Conservation (phyloP, 345 rosid species). For the Eucalyptus lansdowneana region DNA sequence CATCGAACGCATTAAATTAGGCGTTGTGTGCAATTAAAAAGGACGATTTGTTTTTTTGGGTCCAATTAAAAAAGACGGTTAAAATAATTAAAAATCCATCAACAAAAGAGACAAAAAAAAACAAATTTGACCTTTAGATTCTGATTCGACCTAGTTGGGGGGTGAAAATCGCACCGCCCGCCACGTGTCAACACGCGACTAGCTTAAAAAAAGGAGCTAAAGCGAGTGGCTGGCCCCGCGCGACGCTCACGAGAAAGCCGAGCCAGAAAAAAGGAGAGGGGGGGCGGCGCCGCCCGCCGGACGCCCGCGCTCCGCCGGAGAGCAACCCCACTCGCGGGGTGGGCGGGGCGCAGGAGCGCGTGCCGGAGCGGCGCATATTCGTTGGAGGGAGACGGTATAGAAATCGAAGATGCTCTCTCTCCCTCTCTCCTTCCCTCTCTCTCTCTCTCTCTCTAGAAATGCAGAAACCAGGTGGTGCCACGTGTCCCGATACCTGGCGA, state of each 20-base stretch:
- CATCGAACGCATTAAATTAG: not conserved
- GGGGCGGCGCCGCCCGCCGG: not conserved
- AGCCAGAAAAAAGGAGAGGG: not conserved
- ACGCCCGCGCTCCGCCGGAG: not conserved
- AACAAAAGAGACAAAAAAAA: not conserved
- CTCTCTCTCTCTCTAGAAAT: slow-evolving; percentile 2
- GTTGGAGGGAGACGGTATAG: not conserved
- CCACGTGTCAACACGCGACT: not conserved
- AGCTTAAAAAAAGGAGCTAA: not conserved
- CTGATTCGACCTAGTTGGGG: not conserved
- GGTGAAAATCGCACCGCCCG: not conserved
- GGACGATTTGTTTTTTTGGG: not conserved
- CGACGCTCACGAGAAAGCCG: not conserved
- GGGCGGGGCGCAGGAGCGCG: not conserved
- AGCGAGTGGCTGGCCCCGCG: not conserved
- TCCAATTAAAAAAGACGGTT: not conserved
- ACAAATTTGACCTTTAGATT: not conserved
- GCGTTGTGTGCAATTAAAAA: not conserved
- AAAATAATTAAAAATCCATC: not conserved
- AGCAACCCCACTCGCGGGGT: not conserved
- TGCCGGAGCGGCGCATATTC: not conserved
- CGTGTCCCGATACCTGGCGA: slow-evolving; percentile 65
- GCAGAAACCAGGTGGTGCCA: slow-evolving; percentile 29
- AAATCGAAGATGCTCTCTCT: not conserved
- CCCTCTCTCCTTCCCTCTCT: not conserved